Conservation (phyloP, 805 yeast genomes). For the Barnettozyma pratensis region DNA sequence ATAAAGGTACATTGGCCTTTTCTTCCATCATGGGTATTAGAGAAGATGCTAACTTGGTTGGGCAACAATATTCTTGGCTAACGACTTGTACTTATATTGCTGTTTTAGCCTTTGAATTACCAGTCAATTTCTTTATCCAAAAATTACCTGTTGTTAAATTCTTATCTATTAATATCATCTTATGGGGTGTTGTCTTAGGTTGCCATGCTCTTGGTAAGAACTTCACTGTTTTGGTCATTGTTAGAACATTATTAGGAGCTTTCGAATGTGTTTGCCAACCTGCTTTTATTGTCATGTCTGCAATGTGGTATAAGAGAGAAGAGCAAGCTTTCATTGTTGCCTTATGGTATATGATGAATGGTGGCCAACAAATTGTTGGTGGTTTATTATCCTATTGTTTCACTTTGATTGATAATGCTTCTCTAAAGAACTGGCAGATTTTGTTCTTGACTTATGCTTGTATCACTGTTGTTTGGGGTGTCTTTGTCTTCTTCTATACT, state of each 20-base stretch:
- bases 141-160: conserved; percentile 45
- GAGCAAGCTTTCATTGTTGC: conserved; percentile 46
- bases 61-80: conserved; percentile 32
- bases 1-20: conserved; percentile 35
- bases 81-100: conserved; percentile 12
- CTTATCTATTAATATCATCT: conserved; percentile 34
- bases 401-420: conserved; percentile 26
- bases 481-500: conserved; percentile 32
- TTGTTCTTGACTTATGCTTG: conserved; percentile 48
- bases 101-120: conserved; percentile 8
- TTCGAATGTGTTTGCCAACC: conserved; percentile 50
- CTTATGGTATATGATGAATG: conserved; percentile 46
- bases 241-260: conserved; percentile 42
- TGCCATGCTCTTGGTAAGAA: conserved; percentile 42
- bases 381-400: conserved; percentile 38
- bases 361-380: conserved; percentile 38
- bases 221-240: conserved; percentile 44
- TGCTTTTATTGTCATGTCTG: conserved; percentile 45
- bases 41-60: conserved; percentile 34
- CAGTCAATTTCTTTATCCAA: conserved; percentile 35
- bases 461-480: conserved; percentile 42
- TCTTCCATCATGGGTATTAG: conserved; percentile 40
- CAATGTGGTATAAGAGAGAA: conserved; percentile 51
- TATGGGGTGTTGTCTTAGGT: conserved; percentile 45
- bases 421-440: conserved; percentile 47